phyloP scores from a whole-genome alignment of 2,329 filamentous ascomycete genomes.

The Cytospora paraplurivora region DNA sequence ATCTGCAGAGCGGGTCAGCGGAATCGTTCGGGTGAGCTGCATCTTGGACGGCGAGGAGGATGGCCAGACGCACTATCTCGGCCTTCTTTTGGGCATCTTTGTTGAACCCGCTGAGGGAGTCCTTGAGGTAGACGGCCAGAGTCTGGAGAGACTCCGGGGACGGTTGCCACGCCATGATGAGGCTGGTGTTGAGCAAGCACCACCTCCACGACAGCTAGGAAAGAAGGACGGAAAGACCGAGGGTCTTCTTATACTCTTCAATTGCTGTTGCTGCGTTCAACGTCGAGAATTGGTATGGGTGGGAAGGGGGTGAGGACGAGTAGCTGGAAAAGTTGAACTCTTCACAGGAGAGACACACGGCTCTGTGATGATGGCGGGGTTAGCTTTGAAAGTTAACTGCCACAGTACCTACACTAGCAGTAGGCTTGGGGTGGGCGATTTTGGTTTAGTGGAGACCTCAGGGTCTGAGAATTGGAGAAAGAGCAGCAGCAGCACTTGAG shows the following conservation, averaged over 20 bases:
- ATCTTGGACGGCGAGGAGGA: slow-evolving; percentile 21
- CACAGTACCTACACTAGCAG: not conserved
- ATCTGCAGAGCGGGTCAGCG: slow-evolving; percentile 60
- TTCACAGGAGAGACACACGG: slow-evolving; percentile 11
- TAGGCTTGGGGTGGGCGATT: not conserved
- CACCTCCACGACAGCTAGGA: slow-evolving; percentile 24
- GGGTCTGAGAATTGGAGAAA: not conserved
- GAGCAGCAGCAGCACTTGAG: not conserved
- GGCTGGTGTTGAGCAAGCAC: slow-evolving; percentile 25
- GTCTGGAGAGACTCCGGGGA: slow-evolving; percentile 84
- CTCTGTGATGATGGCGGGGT: slow-evolving; percentile 5
- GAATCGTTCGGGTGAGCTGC: not conserved
- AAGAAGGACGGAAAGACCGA: slow-evolving; percentile 2
- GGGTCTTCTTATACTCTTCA: slow-evolving; percentile 1
- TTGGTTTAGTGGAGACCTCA: not conserved
- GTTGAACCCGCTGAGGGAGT: slow-evolving; percentile 86
- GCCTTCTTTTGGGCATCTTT: slow-evolving; percentile 83
- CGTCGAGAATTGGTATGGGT: not conserved
- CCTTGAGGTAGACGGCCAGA: slow-evolving; percentile 84
- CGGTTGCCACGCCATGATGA: slow-evolving; percentile 87
- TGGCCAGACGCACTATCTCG: slow-evolving; percentile 68
- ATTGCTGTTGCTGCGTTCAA: not conserved
- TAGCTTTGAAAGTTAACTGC: slow-evolving; percentile 3
- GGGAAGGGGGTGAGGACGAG: slow-evolving; percentile 4
- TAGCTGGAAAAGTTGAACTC: slow-evolving; percentile 15